Evolutionary conservation across 1,139 yeast genomes (phyloP).

Genomic region (Citeromyces siamensis): DNA sequence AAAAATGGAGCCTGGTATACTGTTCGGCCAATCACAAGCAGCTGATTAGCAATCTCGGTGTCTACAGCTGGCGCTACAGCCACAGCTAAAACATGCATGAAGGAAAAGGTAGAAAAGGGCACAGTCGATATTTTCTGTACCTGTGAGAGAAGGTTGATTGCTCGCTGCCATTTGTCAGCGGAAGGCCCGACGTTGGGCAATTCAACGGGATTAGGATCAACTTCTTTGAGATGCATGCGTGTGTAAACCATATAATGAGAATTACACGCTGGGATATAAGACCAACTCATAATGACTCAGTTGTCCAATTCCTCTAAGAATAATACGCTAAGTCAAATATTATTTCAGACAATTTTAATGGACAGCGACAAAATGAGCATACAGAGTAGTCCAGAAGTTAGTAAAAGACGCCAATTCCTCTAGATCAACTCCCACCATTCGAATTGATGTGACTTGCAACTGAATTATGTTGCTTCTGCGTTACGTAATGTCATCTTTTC

Average conservation of each 20-base stretch:
- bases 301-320: no score
- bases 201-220: constrained; percentile 1
- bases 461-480: no score
- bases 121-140: constrained; percentile 54
- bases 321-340: no score
- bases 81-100: constrained; percentile 47
- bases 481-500: no score
- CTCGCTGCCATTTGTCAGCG: not conserved
- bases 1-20: constrained; percentile 43
- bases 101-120: constrained; percentile 42
- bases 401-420: no score
- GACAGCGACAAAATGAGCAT: no score
- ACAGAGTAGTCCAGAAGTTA: no score
- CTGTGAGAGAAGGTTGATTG: constrained; percentile 5
- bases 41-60: constrained; percentile 33
- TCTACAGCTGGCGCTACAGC: constrained; percentile 40
- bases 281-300: no score
- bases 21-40: constrained; percentile 49
- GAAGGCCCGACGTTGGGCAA: not conserved
- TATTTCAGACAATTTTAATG: no score
- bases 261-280: no score
- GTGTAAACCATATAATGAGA: not conserved
- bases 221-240: not conserved
- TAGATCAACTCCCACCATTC: no score
- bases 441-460: no score